phyloP scores from a whole-genome alignment of 2,329 filamentous ascomycete species.

The Aplosporella prunicola region DNA sequence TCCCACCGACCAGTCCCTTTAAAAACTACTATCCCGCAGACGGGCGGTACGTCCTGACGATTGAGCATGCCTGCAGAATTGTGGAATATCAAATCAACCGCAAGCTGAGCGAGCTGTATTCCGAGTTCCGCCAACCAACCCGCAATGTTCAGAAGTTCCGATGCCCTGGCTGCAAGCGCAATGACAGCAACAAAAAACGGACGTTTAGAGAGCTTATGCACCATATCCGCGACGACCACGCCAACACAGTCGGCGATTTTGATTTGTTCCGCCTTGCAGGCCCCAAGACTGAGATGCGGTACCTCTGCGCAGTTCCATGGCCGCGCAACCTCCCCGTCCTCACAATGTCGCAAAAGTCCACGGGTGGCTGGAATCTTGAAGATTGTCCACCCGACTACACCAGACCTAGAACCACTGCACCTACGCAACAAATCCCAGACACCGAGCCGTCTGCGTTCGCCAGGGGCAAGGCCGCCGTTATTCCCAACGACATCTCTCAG shows the following conservation, averaged over 20 bases:
- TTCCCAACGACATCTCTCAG: constrained; percentile 2
- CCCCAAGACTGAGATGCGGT: constrained; percentile 1
- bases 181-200: constrained; percentile 14
- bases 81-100: constrained; percentile 19
- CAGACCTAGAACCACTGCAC: background rate
- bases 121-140: constrained; percentile 2
- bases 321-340: constrained; percentile 23
- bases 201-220: constrained; percentile 18
- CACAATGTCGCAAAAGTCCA: constrained; percentile 19
- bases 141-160: constrained; percentile 16
- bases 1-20: constrained; percentile 8
- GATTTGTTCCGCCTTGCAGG: constrained; percentile 16
- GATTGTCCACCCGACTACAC: constrained; percentile 10
- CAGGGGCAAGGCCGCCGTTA: constrained; percentile 1
- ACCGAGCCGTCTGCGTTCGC: constrained; percentile 15
- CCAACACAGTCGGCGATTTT: constrained; percentile 17
- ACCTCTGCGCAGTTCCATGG: constrained; percentile 20
- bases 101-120: constrained; percentile 10
- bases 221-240: constrained; percentile 21
- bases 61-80: constrained; percentile 25
- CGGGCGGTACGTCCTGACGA: constrained; percentile 19
- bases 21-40: constrained; percentile 3
- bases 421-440: constrained; percentile 1
- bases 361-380: constrained; percentile 20
- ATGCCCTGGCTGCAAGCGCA: constrained; percentile 22